phyloP scores from a whole-genome alignment of 225 moss, liverwort and hornwort genomes.

The Physcomitrium patens region DNA sequence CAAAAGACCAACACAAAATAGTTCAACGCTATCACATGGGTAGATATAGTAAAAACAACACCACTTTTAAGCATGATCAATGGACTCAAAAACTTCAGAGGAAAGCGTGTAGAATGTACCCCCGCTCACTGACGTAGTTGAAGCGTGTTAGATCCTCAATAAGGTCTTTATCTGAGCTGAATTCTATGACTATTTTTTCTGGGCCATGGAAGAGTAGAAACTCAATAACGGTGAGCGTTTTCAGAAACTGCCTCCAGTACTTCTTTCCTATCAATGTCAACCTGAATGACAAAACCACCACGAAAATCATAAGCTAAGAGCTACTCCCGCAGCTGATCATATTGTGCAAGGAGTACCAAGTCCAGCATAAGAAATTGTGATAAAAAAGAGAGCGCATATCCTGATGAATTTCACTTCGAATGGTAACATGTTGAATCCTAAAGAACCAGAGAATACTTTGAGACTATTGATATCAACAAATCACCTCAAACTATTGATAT shows the following conservation, averaged over 20 bases:
- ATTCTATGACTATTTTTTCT: conserved; percentile 56
- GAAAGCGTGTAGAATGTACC: conserved; percentile 34
- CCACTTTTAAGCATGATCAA: background rate
- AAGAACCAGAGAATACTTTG: conserved; percentile 1
- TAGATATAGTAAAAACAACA: background rate
- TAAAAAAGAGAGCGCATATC: background rate
- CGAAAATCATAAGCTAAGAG: conserved; percentile 20
- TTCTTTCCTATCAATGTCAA: conserved; percentile 68
- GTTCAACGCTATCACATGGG: conserved; percentile 2
- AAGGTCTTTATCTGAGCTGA: conserved; percentile 61
- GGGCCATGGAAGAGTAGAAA: conserved; percentile 67
- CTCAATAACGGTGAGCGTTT: conserved; percentile 65
- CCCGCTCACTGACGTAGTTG: conserved; percentile 63
- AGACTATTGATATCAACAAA: background rate
- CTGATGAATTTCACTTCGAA: background rate
- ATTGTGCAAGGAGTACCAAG: conserved; percentile 15
- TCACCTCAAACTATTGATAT: background rate
- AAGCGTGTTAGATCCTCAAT: conserved; percentile 67
- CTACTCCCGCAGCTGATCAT: conserved; percentile 18
- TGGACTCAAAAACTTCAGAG: background rate
- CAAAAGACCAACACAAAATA: background rate
- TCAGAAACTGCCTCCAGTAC: conserved; percentile 67
- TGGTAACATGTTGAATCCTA: background rate
- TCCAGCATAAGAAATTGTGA: background rate
- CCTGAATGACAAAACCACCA: conserved; percentile 33